A percentile compares a stretch with the other conserved stretches of the same genome.
Evolutionary conservation across 2,329 filamentous ascomycete genomes (phyloP).

Genomic region (Teratosphaeriaceae sp.): DNA sequence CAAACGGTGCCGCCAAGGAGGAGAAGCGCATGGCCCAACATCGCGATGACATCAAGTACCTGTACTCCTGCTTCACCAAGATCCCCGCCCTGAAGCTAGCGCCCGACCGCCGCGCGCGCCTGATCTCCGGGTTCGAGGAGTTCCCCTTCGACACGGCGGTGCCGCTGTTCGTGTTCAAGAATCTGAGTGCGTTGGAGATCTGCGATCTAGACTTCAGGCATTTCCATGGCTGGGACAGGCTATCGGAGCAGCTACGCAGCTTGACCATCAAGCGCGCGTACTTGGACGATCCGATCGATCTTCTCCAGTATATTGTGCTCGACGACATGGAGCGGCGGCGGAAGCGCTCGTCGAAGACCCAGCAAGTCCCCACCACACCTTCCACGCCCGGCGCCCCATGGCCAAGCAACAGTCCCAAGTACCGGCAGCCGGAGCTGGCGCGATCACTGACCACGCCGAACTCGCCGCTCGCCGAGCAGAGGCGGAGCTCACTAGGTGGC

Average conservation of each 20-base stretch:
- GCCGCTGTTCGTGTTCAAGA: slow-evolving; percentile 95
- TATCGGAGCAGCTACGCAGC: slow-evolving; percentile 86
- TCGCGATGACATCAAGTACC: slow-evolving; percentile 83
- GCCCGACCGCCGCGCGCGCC: slow-evolving; percentile 83
- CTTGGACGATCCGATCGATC: slow-evolving; percentile 82
- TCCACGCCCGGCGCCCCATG: slow-evolving; percentile 53
- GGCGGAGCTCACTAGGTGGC: slow-evolving; percentile 43
- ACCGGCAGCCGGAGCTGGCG: slow-evolving; percentile 59
- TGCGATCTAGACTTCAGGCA: slow-evolving; percentile 94
- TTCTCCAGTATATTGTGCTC: slow-evolving; percentile 86
- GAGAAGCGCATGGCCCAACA: slow-evolving; percentile 85
- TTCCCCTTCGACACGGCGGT: slow-evolving; percentile 96
- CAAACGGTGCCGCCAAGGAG: slow-evolving; percentile 71
- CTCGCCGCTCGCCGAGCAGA: slow-evolving; percentile 50
- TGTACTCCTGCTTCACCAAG: slow-evolving; percentile 98
- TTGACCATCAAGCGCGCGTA: slow-evolving; percentile 81
- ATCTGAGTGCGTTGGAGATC: slow-evolving; percentile 86
- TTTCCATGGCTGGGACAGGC: slow-evolving; percentile 93
- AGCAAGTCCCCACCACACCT: slow-evolving; percentile 63
- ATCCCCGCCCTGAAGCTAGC: slow-evolving; percentile 85
- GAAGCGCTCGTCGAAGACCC: slow-evolving; percentile 65
- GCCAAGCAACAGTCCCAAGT: slow-evolving; percentile 54
- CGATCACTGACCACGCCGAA: slow-evolving; percentile 64
- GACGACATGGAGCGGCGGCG: slow-evolving; percentile 94
- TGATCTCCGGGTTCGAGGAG: slow-evolving; percentile 92